Percentiles rank a stretch among this genome's conserved stretches.
These are phyloP conservation scores for Cucumis cinereus DNA, from an alignment of 306 rosid species.

Conservation along the genomic window DNA sequence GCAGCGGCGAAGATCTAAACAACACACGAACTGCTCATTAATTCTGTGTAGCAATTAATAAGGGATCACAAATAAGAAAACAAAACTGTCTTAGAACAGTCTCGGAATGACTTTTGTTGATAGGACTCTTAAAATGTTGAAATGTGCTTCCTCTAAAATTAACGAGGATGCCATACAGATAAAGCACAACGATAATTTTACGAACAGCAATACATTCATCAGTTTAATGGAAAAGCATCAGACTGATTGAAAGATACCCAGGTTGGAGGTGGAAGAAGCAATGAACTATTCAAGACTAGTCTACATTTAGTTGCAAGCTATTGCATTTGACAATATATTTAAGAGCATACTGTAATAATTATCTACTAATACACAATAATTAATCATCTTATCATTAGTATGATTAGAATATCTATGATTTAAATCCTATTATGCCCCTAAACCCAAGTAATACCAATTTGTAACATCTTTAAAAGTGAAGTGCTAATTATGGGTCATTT, in stretches of 20 bases:
- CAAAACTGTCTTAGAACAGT: background rate
- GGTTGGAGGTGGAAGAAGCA: background rate
- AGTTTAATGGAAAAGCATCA: background rate
- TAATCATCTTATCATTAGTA: background rate
- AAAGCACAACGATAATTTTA: background rate
- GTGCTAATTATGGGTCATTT: background rate
- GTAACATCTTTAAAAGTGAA: background rate
- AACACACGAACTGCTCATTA: background rate
- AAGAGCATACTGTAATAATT: background rate
- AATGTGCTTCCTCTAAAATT: too few relatives aligned
- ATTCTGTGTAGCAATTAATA: background rate
- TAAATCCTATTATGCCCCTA: background rate
- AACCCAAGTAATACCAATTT: background rate
- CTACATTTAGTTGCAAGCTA: background rate
- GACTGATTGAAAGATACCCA: background rate
- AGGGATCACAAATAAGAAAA: background rate
- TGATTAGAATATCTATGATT: background rate
- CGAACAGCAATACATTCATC: background rate
- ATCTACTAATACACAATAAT: background rate
- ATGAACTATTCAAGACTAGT: background rate
- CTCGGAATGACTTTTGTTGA: background rate
- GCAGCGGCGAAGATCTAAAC: slow-evolving; percentile 9
- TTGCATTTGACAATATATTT: background rate
- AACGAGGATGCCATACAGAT: background rate
- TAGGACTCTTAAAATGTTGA: background rate